Base-by-base conservation (phyloP, 129 eudicot species). In the Arctium lappa region DNA sequence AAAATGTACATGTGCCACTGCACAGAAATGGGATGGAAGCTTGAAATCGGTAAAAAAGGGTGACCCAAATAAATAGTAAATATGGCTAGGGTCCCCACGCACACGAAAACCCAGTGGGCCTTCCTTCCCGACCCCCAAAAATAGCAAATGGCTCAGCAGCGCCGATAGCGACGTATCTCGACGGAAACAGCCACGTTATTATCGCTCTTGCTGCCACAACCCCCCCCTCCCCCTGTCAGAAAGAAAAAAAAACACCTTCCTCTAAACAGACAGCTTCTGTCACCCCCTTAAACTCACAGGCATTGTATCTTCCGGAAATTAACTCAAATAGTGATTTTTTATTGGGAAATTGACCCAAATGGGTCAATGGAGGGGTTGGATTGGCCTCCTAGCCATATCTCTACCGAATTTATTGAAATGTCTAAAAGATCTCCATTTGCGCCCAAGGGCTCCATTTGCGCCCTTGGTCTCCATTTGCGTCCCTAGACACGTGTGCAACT, bases 71-170 rank as follows among this genome's bases (percentile, higher is more conserved):
- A 22, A 62, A 44, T 75, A 75, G 78, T 60, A 80, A 60, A 73
- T 62, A 13, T 78, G 74, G 31, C 83, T 73, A 22, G 11, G 88
- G 85, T 50, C 85, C 85, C 79, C 77, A 7, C 78, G 36, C 75
- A 72, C 87, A 72, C 83, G 73, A 83, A 77, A 83, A 69, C 82
- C 32, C 75, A 72, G 84, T 72, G 84, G 80, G 80, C 69, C 81
- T 68, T 16, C 11, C 27, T 31, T 80, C 87, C 76, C 85, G 74
- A 82, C 50, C 62, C 86, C 86, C 86, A 62, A 77, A 86, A 77
- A 32, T 86, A 50, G 89, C 69, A 78, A 82, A 82, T 83, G 83
- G 81, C 60, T 56, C 78, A 42, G 72, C 46, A 78, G 46, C 56
- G 69, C 70, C 62, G 86, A 86, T 69, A 27, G 79, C 70, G 88